A percentile compares a stretch with the other conserved stretches of the same genome.
Conservation (phyloP, 2,329 filamentous ascomycete genomes). For the Peltaster fructicola region DNA sequence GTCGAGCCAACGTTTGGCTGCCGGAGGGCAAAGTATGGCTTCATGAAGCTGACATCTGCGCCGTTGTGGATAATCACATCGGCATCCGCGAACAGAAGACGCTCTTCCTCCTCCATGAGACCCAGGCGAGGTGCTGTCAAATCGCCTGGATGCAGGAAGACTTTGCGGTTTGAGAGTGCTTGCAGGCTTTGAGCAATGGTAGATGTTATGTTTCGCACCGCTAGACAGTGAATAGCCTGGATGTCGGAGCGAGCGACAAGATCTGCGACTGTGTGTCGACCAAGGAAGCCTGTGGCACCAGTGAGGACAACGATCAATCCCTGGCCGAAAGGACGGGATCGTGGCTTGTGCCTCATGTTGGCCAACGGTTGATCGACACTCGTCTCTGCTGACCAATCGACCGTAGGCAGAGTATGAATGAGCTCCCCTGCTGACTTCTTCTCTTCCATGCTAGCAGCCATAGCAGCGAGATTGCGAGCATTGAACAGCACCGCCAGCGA, state of each 20-base stretch:
- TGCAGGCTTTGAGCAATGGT: constrained; percentile 1
- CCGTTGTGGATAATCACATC: constrained; percentile 16
- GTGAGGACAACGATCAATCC: constrained; percentile 18
- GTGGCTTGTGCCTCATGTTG: background rate
- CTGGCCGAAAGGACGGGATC: background rate
- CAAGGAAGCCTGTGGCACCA: constrained; percentile 25
- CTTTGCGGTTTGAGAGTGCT: constrained; percentile 10
- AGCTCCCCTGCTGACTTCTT: constrained; percentile 1
- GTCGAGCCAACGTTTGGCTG: constrained; percentile 9
- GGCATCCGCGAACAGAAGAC: constrained; percentile 13
- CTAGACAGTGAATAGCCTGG: constrained; percentile 26
- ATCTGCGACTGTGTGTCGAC: constrained; percentile 18
- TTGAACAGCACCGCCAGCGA: constrained; percentile 20
- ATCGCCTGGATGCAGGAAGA: constrained; percentile 19
- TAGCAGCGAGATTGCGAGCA: constrained; percentile 19
- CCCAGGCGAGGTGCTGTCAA: constrained; percentile 22
- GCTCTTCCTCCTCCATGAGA: constrained; percentile 17
- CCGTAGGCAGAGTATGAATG: constrained; percentile 3
- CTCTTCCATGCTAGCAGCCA: constrained; percentile 19
- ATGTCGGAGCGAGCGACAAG: constrained; percentile 19
- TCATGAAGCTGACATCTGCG: constrained; percentile 9
- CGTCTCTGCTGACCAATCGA: constrained; percentile 24
- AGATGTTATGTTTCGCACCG: constrained; percentile 14
- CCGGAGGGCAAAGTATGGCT: constrained; percentile 10
- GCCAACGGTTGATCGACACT: constrained; percentile 1